These are phyloP conservation scores for Stephania japonica DNA, from an alignment of 164 flowering plant genomes.

Conservation along the genomic window DNA sequence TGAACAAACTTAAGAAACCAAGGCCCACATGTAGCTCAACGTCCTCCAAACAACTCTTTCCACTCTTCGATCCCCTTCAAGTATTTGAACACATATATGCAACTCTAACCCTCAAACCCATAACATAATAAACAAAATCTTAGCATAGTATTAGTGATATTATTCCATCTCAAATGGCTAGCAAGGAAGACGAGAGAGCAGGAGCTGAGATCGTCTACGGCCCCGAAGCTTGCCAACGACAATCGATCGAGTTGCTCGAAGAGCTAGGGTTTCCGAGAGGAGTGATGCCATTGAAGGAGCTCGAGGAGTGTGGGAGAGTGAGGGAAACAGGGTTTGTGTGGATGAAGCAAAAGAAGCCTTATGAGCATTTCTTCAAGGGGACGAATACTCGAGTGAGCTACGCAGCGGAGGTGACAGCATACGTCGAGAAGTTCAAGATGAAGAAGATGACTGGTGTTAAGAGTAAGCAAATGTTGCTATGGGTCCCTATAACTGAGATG, in stretches of 20 bases:
- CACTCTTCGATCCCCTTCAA: constrained; percentile 10
- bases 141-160: not conserved
- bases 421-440: constrained; percentile 71
- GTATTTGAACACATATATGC: constrained; percentile 5
- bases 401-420: constrained; percentile 66
- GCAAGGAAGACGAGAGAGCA: constrained; percentile 24
- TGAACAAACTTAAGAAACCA: constrained; percentile 16
- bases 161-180: not conserved
- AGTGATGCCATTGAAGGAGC: constrained; percentile 58
- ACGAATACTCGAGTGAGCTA: constrained; percentile 65
- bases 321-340: constrained; percentile 79
- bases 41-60: constrained; percentile 19
- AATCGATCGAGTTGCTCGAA: constrained; percentile 50
- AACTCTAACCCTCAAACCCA: not conserved
- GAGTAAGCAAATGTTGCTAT: constrained; percentile 68
- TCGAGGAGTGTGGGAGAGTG: constrained; percentile 77
- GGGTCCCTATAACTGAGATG: constrained; percentile 91
- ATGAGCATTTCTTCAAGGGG: constrained; percentile 58
- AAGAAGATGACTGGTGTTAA: constrained; percentile 71
- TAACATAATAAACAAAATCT: not conserved
- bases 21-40: constrained; percentile 18
- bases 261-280: constrained; percentile 88
- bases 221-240: constrained; percentile 50
- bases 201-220: constrained; percentile 74
- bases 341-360: constrained; percentile 80